Percentiles rank a stretch among this genome's conserved stretches.
phyloP scores from a whole-genome alignment of 31 red algal genomes.

The Odonthalia washingtoniensis region DNA sequence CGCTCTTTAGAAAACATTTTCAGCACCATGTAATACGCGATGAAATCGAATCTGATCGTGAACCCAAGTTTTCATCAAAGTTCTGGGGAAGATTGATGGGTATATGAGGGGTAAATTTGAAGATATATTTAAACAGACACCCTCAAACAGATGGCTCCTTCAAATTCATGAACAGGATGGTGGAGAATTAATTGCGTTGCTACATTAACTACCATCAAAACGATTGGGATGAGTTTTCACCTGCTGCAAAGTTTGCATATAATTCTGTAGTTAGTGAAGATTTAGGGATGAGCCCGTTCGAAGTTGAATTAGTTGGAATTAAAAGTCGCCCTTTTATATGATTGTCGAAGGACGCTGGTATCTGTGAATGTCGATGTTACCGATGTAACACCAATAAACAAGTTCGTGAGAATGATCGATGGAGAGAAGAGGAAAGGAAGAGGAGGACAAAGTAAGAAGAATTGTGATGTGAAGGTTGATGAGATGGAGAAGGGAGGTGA shows the following conservation, averaged over 20 bases:
- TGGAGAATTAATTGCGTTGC: no score
- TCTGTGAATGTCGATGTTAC: no score
- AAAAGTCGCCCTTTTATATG: not conserved
- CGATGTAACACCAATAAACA: no score
- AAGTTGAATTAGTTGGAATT: slow-evolving; percentile 35
- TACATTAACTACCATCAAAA: no score
- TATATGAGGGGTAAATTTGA: slow-evolving; percentile 8
- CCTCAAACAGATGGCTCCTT: slow-evolving; percentile 47
- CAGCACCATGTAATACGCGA: slow-evolving; percentile 24
- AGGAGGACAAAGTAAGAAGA: no score
- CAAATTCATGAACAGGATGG: no score
- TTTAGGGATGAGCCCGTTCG: slow-evolving; percentile 31
- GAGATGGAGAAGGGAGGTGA: no score
- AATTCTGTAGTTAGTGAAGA: slow-evolving; percentile 13
- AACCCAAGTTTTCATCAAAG: slow-evolving; percentile 19
- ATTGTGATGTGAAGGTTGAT: no score
- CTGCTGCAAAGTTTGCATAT: slow-evolving; percentile 29
- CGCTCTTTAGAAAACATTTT: slow-evolving; percentile 7
- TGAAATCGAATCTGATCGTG: slow-evolving; percentile 5
- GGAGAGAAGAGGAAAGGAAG: no score
- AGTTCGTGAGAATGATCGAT: no score
- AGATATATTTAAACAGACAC: not conserved
- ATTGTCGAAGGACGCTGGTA: no score
- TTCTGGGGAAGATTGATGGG: slow-evolving; percentile 23
- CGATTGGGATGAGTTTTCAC: no score